Evolutionary conservation across 148 eudicot genomes (phyloP), one percentile per base, ranked within the genome.

Genomic region (Vaccinium myrtillus): DNA sequence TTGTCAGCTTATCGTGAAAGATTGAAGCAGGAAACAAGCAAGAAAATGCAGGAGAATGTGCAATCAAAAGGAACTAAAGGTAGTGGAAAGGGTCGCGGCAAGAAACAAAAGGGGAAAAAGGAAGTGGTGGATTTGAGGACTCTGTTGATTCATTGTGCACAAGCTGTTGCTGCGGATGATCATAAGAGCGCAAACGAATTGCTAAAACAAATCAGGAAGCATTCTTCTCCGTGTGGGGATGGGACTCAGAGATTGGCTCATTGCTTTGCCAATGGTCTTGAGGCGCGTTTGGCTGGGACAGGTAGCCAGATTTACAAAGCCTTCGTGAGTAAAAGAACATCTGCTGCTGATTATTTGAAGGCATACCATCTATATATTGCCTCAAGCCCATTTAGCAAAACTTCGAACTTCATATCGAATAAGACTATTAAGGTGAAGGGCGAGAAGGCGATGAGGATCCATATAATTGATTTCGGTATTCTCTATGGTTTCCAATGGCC

Each of bases 401-500:
- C 83, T 10, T 86, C 87, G 9, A 86, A 88, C 59, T 83, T 85
- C 74, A 83, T 83, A n/a, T 67, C 90, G 11, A 88, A 81, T 81
- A 88, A 58, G 84, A 86, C 87, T 25, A 86, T 88, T 27, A 63
- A 55, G 81, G 50, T 18, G 12, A 75, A 77, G 55, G 78, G 84
- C 19, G 39, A 65, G 84, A 83, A 83, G 11, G 70, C 74, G 12
- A 21, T 51, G 81, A 85, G 84, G 82, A 13, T 88, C 39, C 90
- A 88, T 78, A 83, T 88, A 36, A 77, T 88, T 56, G 90, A 88
- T 77, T 83, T 88, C 46, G 90, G 90, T 48, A 88, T 88, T 63
- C 86, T 88, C 25, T 88, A 88, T 81, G 90, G 90, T 73, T 88
- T 88, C 84, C 90, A 88, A 54, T 88, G 90, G 90, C 90, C 90